Evolutionary conservation across 2,329 filamentous ascomycete species (phyloP), one percentile per base, ranked within the genome.

Genomic region (Fusarium foetens): DNA sequence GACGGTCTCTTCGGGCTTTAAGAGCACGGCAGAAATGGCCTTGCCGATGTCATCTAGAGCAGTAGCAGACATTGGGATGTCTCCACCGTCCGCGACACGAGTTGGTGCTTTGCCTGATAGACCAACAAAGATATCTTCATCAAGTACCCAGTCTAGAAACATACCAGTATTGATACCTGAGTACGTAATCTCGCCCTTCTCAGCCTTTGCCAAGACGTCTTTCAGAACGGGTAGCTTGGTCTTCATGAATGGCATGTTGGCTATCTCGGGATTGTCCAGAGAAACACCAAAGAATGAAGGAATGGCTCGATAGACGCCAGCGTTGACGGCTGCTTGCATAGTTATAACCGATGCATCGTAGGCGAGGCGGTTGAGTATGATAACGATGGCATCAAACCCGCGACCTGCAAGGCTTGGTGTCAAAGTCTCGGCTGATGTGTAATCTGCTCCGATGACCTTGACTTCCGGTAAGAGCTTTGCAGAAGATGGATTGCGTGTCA

Each of bases 181-280:
- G 1, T 69, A 69, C 1, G 59, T 65, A 3, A 69, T 69, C 5
- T 42, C 36, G 5, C 42, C 42, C 5, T 45, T 59, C 1, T 54
- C 5, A 0, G 52, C 65, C n/a, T 69, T 69, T 4, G 13, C 14
- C 3, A 39, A 7, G 1, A 65, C 42, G 4, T 69, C 65, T 3
- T 36, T 69, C 5, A 57, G 29, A 8, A 69, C 53, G 0, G 46
- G 65, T 3, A 64, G 17, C 6, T 69, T 69, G 0, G 52, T 27
- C 3, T 39, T 52, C 35, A 69, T 48, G 27, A 69, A 68, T 0
- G 66, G 66, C 65, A 69, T 69, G 6, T 38, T 53, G 6, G 66
- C 46, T 45, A 69, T 65, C 6, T 69, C 52, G 0, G 65, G 65
- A 2, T 64, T 58, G 0, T 64, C 66, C 0, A 69, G 21, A 1